These are phyloP conservation scores for Barnettozyma botsteinii DNA, from an alignment of 805 yeast species.

Conservation along the genomic window DNA sequence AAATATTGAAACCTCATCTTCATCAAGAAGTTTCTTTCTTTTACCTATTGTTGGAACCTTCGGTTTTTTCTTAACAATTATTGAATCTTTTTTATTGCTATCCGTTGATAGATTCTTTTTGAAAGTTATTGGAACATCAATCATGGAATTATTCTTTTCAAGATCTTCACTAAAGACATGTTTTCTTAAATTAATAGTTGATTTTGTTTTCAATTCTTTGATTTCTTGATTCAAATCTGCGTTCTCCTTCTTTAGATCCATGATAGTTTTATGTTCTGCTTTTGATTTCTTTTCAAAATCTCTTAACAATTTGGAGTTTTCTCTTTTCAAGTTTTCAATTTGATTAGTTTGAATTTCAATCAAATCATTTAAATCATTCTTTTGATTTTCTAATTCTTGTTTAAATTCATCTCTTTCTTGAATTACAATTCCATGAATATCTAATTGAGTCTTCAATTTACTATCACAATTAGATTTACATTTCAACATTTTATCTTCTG, in stretches of 20 bases:
- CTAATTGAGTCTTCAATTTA: conserved; percentile 32
- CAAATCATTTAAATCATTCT: conserved; percentile 25
- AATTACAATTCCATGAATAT: conserved; percentile 26
- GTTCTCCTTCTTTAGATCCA: not conserved
- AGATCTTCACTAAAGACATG: not conserved
- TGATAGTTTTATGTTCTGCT: not conserved
- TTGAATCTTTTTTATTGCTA: not conserved
- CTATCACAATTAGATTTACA: conserved; percentile 28
- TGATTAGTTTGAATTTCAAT: conserved; percentile 8
- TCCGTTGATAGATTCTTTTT: not conserved
- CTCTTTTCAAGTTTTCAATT: conserved; percentile 3
- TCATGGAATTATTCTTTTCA: conserved; percentile 1
- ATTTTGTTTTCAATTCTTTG: not conserved
- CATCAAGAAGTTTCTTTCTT: conserved; percentile 29
- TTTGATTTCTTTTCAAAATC: conserved; percentile 1
- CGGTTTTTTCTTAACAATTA: not conserved
- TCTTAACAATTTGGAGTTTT: not conserved
- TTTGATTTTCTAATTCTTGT: conserved; percentile 24
- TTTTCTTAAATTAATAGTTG: not conserved
- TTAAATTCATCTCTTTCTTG: conserved; percentile 27
- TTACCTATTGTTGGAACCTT: conserved; percentile 6
- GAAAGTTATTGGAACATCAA: conserved; percentile 6
- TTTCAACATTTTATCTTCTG: conserved; percentile 17
- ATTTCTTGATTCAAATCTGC: conserved; percentile 1
- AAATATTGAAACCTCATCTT: conserved; percentile 17